These are phyloP conservation scores for Coprinopsis strossmayeri DNA, from an alignment of 768 basidiomycete species.

Conservation along the genomic window DNA sequence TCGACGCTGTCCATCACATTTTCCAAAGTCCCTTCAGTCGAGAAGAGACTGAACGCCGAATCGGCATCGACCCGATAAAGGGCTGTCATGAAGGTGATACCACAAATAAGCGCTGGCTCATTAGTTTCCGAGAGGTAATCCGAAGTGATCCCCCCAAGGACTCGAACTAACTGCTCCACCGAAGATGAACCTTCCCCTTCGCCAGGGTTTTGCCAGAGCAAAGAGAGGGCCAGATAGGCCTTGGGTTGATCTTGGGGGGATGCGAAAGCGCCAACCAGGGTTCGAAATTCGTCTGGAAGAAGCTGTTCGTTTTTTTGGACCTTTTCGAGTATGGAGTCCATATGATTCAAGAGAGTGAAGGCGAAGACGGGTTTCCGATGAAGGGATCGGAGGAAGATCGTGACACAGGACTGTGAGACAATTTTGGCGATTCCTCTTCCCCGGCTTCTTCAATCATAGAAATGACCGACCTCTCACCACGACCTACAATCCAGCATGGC, in stretches of 20 bases:
- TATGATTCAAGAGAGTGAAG: too few species aligned
- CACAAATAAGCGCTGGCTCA: constrained; percentile 45
- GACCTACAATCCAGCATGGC: constrained; percentile 47
- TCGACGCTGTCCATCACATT: constrained; percentile 67
- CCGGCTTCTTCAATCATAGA: not conserved
- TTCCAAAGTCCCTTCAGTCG: constrained; percentile 55
- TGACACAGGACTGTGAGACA: not conserved
- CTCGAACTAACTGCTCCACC: constrained; percentile 41
- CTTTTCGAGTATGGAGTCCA: constrained; percentile 1
- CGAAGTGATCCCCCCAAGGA: constrained; percentile 46
- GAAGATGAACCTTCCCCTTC: constrained; percentile 21
- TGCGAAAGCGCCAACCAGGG: not conserved
- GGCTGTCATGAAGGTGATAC: constrained; percentile 65
- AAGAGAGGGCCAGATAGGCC: constrained; percentile 63
- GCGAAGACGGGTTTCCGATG: too few species aligned
- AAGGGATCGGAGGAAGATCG: not conserved
- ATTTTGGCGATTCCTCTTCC: constrained; percentile 5
- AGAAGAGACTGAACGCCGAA: constrained; percentile 59
- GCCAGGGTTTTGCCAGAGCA: constrained; percentile 58
- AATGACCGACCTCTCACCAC: constrained; percentile 7
- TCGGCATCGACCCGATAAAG: constrained; percentile 79
- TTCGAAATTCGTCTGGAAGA: constrained; percentile 31
- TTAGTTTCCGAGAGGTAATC: constrained; percentile 49
- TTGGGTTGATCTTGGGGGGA: constrained; percentile 42
- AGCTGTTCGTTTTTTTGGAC: not conserved